A percentile compares a stretch with the other conserved stretches of the same genome.
Conservation (phyloP, 2,329 filamentous ascomycete genomes). For the Ophiocordyceps camponoti-rufipedis region DNA sequence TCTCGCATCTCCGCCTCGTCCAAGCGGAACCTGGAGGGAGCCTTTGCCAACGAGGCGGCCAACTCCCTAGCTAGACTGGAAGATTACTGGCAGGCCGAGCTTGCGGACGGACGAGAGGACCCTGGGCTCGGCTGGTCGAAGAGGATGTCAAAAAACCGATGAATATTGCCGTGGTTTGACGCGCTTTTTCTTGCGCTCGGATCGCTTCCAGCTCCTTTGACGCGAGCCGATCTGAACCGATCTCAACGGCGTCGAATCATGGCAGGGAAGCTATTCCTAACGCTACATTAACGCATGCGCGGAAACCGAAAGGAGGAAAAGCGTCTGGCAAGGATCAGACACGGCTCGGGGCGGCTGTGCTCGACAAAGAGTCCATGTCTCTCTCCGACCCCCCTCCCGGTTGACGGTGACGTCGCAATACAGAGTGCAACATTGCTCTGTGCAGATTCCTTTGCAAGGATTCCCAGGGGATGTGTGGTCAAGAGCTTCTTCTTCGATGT, state of each 20-base stretch:
- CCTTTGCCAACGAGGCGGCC: constrained; percentile 32
- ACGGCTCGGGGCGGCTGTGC: neutral
- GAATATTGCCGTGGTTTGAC: neutral
- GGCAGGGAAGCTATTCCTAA: neutral
- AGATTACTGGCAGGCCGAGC: constrained; percentile 11
- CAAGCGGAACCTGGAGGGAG: constrained; percentile 28
- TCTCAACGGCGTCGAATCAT: neutral
- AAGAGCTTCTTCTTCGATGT: neutral
- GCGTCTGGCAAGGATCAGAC: neutral
- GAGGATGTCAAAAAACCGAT: neutral
- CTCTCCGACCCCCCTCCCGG: neutral
- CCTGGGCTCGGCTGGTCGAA: neutral
- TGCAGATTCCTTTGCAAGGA: neutral
- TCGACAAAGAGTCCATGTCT: neutral
- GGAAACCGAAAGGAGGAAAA: neutral
- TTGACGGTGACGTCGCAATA: neutral
- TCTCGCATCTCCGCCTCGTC: constrained; percentile 40
- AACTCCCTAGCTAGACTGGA: constrained; percentile 14
- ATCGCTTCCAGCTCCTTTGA: neutral
- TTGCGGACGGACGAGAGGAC: neutral
- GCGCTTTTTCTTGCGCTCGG: neutral
- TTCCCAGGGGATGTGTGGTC: neutral
- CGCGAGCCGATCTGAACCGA: no score
- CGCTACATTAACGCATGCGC: neutral
- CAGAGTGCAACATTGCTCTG: neutral